phyloP scores from a whole-genome alignment of 2,329 filamentous ascomycete genomes.

The Penicillium sp. region DNA sequence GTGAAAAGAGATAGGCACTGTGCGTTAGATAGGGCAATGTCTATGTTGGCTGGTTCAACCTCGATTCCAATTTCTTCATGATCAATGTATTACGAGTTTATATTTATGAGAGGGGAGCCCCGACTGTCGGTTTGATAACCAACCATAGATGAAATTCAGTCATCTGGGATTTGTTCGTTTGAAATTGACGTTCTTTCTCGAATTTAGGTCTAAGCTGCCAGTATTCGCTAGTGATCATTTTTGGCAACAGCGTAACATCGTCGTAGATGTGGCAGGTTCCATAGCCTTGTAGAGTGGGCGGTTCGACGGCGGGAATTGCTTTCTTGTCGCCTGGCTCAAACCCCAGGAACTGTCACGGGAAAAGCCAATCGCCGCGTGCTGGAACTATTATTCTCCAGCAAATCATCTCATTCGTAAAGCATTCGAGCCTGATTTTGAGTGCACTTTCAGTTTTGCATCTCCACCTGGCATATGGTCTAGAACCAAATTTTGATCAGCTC shows the following conservation, averaged over 20 bases:
- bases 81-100: slow-evolving; percentile 13
- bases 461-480: slow-evolving; percentile 21
- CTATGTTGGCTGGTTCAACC: neutral
- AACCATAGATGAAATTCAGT: neutral
- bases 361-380: neutral
- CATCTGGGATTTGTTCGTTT: neutral
- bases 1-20: neutral
- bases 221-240: neutral
- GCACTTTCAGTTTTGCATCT: neutral
- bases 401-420: slow-evolving; percentile 17
- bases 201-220: neutral
- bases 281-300: neutral
- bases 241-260: neutral
- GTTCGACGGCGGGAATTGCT: neutral
- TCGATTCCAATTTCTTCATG: neutral
- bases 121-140: neutral
- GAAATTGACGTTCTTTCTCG: neutral
- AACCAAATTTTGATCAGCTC: slow-evolving; percentile 66
- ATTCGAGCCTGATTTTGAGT: neutral
- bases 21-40: neutral
- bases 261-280: neutral
- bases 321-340: neutral
- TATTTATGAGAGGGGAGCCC: neutral
- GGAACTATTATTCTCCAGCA: slow-evolving; percentile 12
- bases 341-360: neutral